A percentile compares a stretch with the other conserved stretches of the same genome.
Evolutionary conservation across 768 basidiomycete genomes (phyloP).

Genomic region (Trametes cingulata): DNA sequence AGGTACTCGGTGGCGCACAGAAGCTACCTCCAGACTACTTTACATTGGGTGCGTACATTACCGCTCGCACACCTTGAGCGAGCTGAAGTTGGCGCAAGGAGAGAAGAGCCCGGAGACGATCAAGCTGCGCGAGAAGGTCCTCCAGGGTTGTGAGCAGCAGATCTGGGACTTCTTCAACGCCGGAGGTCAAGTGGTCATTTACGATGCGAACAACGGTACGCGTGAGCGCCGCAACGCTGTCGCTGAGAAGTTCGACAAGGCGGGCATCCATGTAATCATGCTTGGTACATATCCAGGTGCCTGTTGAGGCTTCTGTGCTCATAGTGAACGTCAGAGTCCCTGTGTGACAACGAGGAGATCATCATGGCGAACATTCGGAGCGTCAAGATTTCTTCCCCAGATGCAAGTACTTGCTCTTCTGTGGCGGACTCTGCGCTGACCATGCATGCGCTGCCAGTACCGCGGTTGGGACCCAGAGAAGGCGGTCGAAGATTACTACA

Average conservation of each 20-base stretch:
- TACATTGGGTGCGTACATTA: constrained; percentile 55
- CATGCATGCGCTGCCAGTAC: constrained; percentile 57
- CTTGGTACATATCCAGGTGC: constrained; percentile 57
- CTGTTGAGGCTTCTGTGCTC: background rate
- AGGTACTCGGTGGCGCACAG: constrained; percentile 85
- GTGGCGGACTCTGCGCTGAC: background rate
- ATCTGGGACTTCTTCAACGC: constrained; percentile 86
- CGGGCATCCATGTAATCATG: constrained; percentile 90
- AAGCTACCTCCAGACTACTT: constrained; percentile 94
- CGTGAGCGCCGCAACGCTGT: constrained; percentile 64
- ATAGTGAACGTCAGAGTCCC: constrained; percentile 59
- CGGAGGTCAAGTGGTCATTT: constrained; percentile 96
- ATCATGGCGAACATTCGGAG: constrained; percentile 93
- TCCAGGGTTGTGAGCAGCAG: constrained; percentile 81
- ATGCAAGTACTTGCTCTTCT: constrained; percentile 54
- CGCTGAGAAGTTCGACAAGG: constrained; percentile 82
- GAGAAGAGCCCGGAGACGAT: constrained; percentile 82
- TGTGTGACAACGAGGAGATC: constrained; percentile 90
- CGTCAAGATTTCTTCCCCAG: constrained; percentile 98
- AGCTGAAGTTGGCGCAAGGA: constrained; percentile 39
- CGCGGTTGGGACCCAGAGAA: constrained; percentile 89
- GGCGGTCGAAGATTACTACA: constrained; percentile 90
- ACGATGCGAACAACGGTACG: constrained; percentile 96
- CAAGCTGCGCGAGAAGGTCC: constrained; percentile 69
- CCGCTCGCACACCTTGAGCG: background rate